These are phyloP conservation scores for Daedalea quercina DNA, from an alignment of 768 basidiomycete genomes.

Conservation along the genomic window DNA sequence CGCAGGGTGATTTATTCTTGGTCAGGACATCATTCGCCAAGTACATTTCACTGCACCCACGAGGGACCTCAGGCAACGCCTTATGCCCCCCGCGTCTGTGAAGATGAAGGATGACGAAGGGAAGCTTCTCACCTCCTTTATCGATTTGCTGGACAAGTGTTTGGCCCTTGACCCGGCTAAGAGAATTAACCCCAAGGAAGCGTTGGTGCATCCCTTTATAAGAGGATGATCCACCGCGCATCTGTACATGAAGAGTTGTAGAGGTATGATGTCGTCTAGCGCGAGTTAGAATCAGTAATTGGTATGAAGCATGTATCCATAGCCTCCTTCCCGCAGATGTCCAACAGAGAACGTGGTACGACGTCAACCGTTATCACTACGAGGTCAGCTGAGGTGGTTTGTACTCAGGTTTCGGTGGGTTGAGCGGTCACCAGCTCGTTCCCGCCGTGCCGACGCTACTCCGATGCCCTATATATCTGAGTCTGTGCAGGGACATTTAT, in stretches of 20 bases:
- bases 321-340: not conserved
- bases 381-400: slow-evolving; percentile 1
- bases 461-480: not conserved
- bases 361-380: not conserved
- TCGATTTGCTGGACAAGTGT: slow-evolving; percentile 91
- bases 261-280: not conserved
- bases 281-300: not conserved
- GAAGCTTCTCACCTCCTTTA: slow-evolving; percentile 70
- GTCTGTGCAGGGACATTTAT: not conserved
- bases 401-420: not conserved
- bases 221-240: slow-evolving; percentile 32
- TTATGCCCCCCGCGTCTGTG: slow-evolving; percentile 73
- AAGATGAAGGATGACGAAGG: slow-evolving; percentile 88
- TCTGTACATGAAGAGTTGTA: not conserved
- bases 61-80: slow-evolving; percentile 71
- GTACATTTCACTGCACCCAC: slow-evolving; percentile 79
- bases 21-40: slow-evolving; percentile 75
- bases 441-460: not conserved
- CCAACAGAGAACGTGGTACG: not conserved
- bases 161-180: slow-evolving; percentile 80
- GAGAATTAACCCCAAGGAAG: slow-evolving; percentile 86
- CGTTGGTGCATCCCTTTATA: slow-evolving; percentile 82
- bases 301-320: not conserved
- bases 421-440: not conserved
- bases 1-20: not conserved